Base-by-base conservation (phyloP, 768 basidiomycete species). In the Gymnopilus junonius region DNA sequence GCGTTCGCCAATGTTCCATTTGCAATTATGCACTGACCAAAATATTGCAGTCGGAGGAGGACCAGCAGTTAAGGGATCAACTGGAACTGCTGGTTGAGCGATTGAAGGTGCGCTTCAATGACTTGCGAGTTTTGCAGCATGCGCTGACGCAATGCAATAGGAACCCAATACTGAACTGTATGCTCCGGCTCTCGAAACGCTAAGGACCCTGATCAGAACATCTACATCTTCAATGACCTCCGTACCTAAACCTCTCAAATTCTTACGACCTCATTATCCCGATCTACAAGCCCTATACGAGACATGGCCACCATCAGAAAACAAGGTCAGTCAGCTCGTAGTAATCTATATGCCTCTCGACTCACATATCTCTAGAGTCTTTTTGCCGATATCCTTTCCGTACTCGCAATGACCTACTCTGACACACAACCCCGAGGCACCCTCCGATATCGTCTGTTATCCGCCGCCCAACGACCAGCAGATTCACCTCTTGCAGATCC, bases 181-280 rank as follows among this genome's bases (percentile, higher is more conserved):
- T 75, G 83, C 89, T 17, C 91, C 96, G 23, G 95, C 97, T 27
- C 83, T 99, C 14, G 97, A 99, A 79, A 94, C 94, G 3, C 84
- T 99, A 10, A 87, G 97, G 51, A 95, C 92, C 7, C 82, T 99
- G 43, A 99, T 99, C 71, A 85, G 94, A 71, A 98, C 97, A 6
- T 95, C 95, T 11, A 99, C 97, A 3, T 96, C 94, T 15, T 97
- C 95, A 6, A 99, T 99, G 97, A 99, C 97, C 11, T 96, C 95
- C 23, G 97, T 99, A 10, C 97, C 97, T 1, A 99, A 99, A 80
- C 97, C 97, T 29, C 85, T 99, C 61, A 99, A 99, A 79, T 99
- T 99, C 78, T 85, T 99, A 31, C 90, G 95, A 59, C 96, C 95
- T 34, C 91, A 95, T 74, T 99, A 97, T 74, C 92, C 91, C 51